Evolutionary conservation across 805 yeast species (phyloP).

Genomic region (Candida orba): DNA sequence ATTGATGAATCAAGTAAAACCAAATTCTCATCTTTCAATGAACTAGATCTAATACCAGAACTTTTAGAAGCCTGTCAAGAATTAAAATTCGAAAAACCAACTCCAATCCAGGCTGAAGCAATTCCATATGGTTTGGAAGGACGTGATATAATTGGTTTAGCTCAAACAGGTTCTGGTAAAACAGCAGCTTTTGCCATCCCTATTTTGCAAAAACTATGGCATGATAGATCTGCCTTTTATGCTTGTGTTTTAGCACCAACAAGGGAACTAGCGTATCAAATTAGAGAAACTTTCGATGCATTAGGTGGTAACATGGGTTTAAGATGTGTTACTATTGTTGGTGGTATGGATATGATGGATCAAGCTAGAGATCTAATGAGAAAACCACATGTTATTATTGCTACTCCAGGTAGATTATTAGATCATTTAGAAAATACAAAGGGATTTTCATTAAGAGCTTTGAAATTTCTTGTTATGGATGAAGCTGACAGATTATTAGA

Average conservation of each 20-base stretch:
- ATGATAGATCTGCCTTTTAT: slow-evolving; percentile 79
- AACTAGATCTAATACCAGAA: slow-evolving; percentile 66
- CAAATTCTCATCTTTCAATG: slow-evolving; percentile 37
- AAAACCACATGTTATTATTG: slow-evolving; percentile 90
- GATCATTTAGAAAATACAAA: slow-evolving; percentile 91
- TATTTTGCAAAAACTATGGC: slow-evolving; percentile 83
- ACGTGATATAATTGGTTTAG: slow-evolving; percentile 89
- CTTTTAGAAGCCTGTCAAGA: slow-evolving; percentile 71
- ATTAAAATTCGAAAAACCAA: slow-evolving; percentile 73
- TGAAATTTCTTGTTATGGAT: slow-evolving; percentile 86
- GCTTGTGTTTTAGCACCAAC: slow-evolving; percentile 87
- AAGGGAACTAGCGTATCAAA: slow-evolving; percentile 79
- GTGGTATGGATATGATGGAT: slow-evolving; percentile 98
- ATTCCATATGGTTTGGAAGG: slow-evolving; percentile 89
- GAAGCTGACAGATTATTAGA: slow-evolving; percentile 95
- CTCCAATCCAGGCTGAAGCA: slow-evolving; percentile 89
- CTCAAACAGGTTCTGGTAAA: slow-evolving; percentile 97
- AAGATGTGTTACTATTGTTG: slow-evolving; percentile 83
- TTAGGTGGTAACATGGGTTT: slow-evolving; percentile 88
- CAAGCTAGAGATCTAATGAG: slow-evolving; percentile 91
- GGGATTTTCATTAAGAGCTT: slow-evolving; percentile 73
- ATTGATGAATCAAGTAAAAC: slow-evolving; percentile 14
- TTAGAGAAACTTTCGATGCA: slow-evolving; percentile 92
- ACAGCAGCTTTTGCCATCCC: slow-evolving; percentile 99
- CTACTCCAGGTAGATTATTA: slow-evolving; percentile 91